Conservation (phyloP, 78 protist genomes). For the Guillardia theta region DNA sequence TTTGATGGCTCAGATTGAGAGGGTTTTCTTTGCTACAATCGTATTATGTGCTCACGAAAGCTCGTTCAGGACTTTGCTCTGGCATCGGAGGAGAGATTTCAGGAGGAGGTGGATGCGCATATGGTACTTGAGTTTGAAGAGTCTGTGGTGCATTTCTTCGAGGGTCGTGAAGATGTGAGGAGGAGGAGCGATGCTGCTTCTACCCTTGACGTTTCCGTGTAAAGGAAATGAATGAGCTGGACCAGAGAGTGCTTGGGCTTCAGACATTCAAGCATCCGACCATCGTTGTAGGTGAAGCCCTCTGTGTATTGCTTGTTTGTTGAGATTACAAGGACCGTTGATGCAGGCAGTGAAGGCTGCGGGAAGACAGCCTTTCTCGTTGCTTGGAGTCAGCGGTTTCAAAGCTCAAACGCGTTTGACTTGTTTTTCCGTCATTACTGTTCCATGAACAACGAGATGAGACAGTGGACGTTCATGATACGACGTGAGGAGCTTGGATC, state of each 20-base stretch:
- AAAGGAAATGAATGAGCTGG: not conserved
- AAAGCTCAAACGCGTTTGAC: not conserved
- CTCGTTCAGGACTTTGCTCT: no score
- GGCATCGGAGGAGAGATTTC: no score
- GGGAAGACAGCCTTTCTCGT: not conserved
- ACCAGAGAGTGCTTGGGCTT: not conserved
- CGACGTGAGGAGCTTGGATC: no score
- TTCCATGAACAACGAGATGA: not conserved
- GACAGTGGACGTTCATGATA: not conserved
- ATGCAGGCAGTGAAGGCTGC: not conserved
- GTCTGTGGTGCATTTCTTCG: not conserved
- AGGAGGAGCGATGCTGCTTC: not conserved
- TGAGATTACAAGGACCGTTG: not conserved
- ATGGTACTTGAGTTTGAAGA: not conserved
- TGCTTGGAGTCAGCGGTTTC: not conserved
- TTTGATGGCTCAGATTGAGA: not conserved
- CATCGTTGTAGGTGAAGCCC: not conserved
- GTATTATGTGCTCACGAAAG: no score
- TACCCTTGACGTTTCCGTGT: not conserved
- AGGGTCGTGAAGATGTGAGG: conserved; percentile 6
- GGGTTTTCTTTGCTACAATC: no score
- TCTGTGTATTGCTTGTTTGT: not conserved
- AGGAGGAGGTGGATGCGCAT: no score
- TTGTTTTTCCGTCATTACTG: not conserved
- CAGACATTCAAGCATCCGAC: not conserved